Evolutionary conservation across 345 rosid species (phyloP).

Genomic region (Eucalyptus urophylla): DNA sequence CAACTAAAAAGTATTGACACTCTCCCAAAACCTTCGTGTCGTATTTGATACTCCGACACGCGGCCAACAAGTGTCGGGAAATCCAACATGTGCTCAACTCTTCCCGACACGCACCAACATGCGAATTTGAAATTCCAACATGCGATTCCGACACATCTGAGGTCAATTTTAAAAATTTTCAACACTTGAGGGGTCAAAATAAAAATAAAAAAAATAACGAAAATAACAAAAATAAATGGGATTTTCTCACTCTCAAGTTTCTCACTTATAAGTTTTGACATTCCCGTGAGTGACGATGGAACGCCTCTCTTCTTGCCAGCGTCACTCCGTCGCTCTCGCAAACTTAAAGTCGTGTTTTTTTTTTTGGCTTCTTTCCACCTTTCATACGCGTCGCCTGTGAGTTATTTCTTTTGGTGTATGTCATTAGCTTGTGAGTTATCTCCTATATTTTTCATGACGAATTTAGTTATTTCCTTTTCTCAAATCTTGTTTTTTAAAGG

Average conservation of each 20-base stretch:
- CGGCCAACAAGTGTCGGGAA: too few species aligned
- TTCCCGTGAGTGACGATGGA: rapidly evolving
- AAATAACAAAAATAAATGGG: too few species aligned
- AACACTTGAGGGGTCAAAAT: rapidly evolving
- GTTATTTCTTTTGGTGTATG: too few species aligned
- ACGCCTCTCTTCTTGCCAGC: rapidly evolving
- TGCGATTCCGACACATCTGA: rapidly evolving
- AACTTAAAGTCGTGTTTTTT: too few species aligned
- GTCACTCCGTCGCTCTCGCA: rapidly evolving
- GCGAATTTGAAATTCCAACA: rapidly evolving
- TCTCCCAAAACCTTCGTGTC: rapidly evolving
- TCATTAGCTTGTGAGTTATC: too few species aligned
- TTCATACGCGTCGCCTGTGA: rapidly evolving
- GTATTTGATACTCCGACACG: rapidly evolving
- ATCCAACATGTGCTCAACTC: rapidly evolving
- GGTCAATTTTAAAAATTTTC: too few species aligned
- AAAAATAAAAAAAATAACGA: too few species aligned
- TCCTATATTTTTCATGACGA: rapidly evolving
- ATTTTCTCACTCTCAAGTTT: too few species aligned
- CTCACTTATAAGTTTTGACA: too few species aligned
- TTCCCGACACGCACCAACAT: rapidly evolving
- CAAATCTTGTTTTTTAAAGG: rapidly evolving
- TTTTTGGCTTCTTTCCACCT: too few species aligned
- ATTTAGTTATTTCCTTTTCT: too few species aligned
- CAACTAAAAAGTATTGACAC: too few species aligned